Evolutionary conservation across 2,329 filamentous ascomycete genomes (phyloP).

Genomic region (Pleoardoris graminearum): DNA sequence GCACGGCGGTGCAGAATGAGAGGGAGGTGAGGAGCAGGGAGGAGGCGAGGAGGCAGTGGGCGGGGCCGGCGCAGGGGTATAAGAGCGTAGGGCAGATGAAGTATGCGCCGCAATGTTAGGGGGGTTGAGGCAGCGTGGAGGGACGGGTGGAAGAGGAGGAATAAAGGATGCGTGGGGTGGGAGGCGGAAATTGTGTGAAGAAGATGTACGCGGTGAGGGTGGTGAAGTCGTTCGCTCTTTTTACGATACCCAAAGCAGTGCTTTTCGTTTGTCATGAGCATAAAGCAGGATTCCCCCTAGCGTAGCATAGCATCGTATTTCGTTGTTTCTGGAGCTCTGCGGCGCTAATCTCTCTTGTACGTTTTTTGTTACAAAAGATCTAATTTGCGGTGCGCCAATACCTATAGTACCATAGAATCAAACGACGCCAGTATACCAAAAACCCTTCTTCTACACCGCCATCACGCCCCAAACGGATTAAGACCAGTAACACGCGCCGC

Average conservation of each 20-base stretch:
- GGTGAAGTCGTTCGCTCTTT: too few relatives aligned
- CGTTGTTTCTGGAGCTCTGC: too few relatives aligned
- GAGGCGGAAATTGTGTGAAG: background rate
- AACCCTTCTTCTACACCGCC: too few relatives aligned
- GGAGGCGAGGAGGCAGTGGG: constrained; percentile 45
- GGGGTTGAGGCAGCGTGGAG: background rate
- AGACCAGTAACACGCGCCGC: too few relatives aligned
- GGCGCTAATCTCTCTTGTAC: too few relatives aligned
- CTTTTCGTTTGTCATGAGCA: background rate
- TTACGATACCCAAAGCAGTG: constrained; percentile 9
- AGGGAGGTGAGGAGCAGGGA: constrained; percentile 51
- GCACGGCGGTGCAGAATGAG: constrained; percentile 51
- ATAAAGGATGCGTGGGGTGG: background rate
- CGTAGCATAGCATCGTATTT: background rate
- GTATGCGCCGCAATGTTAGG: constrained; percentile 40
- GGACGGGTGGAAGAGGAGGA: background rate
- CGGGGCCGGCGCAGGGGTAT: constrained; percentile 45
- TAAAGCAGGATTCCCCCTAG: background rate
- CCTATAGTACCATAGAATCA: too few relatives aligned
- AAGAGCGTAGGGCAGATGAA: constrained; percentile 35
- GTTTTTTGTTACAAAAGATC: too few relatives aligned
- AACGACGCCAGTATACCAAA: too few relatives aligned
- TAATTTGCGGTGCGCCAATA: too few relatives aligned
- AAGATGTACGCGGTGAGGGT: too few relatives aligned
- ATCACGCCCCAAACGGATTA: too few relatives aligned